A percentile compares a stretch with the other conserved stretches of the same genome.
phyloP scores from a whole-genome alignment of 2,329 filamentous ascomycete species.

The Cercospora sojina region DNA sequence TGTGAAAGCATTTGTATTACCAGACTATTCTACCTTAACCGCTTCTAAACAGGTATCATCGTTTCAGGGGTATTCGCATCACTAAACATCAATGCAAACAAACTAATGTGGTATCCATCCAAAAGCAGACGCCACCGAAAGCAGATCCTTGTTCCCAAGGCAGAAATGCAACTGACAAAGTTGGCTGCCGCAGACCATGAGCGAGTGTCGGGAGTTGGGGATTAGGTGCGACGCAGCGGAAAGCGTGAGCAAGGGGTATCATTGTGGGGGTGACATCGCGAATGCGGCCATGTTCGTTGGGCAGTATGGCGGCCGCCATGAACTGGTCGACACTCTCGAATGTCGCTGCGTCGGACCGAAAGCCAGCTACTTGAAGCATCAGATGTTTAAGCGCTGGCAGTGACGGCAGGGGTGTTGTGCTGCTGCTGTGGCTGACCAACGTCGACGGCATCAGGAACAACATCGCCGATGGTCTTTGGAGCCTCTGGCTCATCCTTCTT shows the following conservation, averaged over 20 bases:
- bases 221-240: slow-evolving; percentile 18
- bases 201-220: slow-evolving; percentile 19
- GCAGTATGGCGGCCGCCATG: neutral
- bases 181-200: slow-evolving; percentile 21
- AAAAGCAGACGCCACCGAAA: slow-evolving; percentile 19
- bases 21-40: slow-evolving; percentile 10
- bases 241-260: slow-evolving; percentile 15
- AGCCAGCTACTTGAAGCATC: neutral
- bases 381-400: slow-evolving; percentile 36
- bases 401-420: slow-evolving; percentile 33
- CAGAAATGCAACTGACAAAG: slow-evolving; percentile 21
- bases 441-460: slow-evolving; percentile 33
- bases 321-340: slow-evolving; percentile 9
- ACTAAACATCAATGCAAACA: slow-evolving; percentile 14
- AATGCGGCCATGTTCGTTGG: neutral
- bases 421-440: slow-evolving; percentile 35
- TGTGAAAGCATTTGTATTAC: slow-evolving; percentile 11
- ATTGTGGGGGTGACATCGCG: slow-evolving; percentile 2
- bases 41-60: slow-evolving; percentile 17
- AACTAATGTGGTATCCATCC: slow-evolving; percentile 21
- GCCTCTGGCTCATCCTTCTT: slow-evolving; percentile 28
- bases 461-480: slow-evolving; percentile 34
- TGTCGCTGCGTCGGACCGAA: slow-evolving; percentile 6
- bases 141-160: slow-evolving; percentile 16
- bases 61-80: slow-evolving; percentile 16